These are phyloP conservation scores for Globisporangium alternatum DNA, from an alignment of 352 stramenopile species.

Conservation along the genomic window DNA sequence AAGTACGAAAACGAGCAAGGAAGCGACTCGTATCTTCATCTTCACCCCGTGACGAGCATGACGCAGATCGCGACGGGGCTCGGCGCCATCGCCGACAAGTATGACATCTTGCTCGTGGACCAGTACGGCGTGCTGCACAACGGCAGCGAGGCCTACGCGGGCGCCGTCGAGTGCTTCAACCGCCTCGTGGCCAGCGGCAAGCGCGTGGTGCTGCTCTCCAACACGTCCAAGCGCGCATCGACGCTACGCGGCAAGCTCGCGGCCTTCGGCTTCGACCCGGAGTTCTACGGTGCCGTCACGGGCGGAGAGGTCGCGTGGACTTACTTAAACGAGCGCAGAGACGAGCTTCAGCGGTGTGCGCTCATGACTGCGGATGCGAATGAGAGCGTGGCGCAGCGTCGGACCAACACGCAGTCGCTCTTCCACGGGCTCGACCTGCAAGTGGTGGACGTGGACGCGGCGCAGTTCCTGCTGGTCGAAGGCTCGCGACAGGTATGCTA, in stretches of 20 bases:
- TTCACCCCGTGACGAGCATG: slow-evolving; percentile 6
- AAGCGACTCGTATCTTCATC: background rate
- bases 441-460: slow-evolving; percentile 35
- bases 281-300: slow-evolving; percentile 53
- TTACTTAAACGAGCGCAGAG: slow-evolving; percentile 29
- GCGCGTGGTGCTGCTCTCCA: slow-evolving; percentile 86
- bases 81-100: slow-evolving; percentile 43
- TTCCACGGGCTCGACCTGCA: slow-evolving; percentile 50
- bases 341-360: slow-evolving; percentile 30
- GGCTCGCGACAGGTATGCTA: slow-evolving; percentile 56
- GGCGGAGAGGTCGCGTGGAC: slow-evolving; percentile 49
- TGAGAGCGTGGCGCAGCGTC: slow-evolving; percentile 28
- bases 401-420: slow-evolving; percentile 36
- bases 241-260: slow-evolving; percentile 46
- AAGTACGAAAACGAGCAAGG: background rate
- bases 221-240: slow-evolving; percentile 75
- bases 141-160: slow-evolving; percentile 61
- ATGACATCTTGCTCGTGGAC: slow-evolving; percentile 91
- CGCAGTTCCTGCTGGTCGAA: slow-evolving; percentile 55
- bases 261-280: slow-evolving; percentile 63
- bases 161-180: slow-evolving; percentile 63
- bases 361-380: slow-evolving; percentile 40
- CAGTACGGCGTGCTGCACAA: slow-evolving; percentile 93
- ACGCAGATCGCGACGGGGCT: slow-evolving; percentile 36
- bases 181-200: slow-evolving; percentile 52